These are phyloP conservation scores for Calendula officinalis DNA, from an alignment of 129 eudicot genomes.

Conservation along the genomic window DNA sequence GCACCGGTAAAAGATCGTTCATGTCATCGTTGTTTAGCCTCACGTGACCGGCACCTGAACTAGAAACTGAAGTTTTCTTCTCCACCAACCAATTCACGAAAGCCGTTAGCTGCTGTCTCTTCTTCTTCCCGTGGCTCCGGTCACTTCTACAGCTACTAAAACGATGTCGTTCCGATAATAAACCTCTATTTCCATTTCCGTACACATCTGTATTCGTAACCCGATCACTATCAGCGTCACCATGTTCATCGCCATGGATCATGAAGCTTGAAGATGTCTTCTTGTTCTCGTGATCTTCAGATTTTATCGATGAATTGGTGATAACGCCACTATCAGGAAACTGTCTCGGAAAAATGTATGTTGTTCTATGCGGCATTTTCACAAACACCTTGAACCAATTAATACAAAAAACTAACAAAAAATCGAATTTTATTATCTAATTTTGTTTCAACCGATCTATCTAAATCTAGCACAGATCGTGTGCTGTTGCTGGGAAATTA, in stretches of 20 bases:
- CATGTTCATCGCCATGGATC: constrained; percentile 26
- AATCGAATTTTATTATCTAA: not conserved
- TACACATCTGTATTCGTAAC: constrained; percentile 13
- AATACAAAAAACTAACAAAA: not conserved
- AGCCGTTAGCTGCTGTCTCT: constrained; percentile 54
- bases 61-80: constrained; percentile 27
- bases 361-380: constrained; percentile 79
- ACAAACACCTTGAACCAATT: constrained; percentile 10
- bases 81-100: constrained; percentile 68
- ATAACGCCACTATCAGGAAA: constrained; percentile 50
- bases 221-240: not conserved
- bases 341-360: constrained; percentile 74
- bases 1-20: constrained; percentile 37
- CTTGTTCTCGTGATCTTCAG: constrained; percentile 39
- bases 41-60: constrained; percentile 34
- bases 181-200: constrained; percentile 6
- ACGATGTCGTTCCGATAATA: constrained; percentile 18
- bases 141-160: constrained; percentile 10
- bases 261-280: constrained; percentile 33
- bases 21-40: constrained; percentile 34
- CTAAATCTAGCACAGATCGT: constrained; percentile 22
- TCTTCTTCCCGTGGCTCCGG: constrained; percentile 23
- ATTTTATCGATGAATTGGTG: constrained; percentile 24
- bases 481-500: constrained; percentile 17
- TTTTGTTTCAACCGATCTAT: not conserved